Evolutionary conservation across 2,329 filamentous ascomycete species (phyloP), one percentile per base, ranked within the genome.

Genomic region (Coniochaeta sp.): DNA sequence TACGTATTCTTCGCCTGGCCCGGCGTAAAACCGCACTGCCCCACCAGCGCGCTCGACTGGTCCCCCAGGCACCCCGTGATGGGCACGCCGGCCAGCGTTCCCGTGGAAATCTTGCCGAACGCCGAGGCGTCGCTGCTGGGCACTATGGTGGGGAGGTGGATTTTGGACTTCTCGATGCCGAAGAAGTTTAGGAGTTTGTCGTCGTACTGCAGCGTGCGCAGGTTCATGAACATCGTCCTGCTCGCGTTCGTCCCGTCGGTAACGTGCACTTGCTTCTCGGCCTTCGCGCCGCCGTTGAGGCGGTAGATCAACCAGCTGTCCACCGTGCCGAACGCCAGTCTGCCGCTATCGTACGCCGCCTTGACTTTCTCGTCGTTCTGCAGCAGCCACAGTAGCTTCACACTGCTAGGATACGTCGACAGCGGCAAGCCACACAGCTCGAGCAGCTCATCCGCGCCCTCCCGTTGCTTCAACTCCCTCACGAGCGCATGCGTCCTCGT

Each of bases 171-270:
- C 61, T 82, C 78, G 55, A 96, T 79, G 45, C 80, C 81, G 69
- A 95, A 95, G 72, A 95, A 95, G 22, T 82, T 71, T 24, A 95
- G 73, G 24, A 95, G 77, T 35, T 77, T 76, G 52, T 90, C 82
- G 65, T 92, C 89, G 68, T 95, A 96, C 61, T 91, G 68, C 53
- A 90, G 76, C 10, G 85, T 91, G 60, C 83, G 78, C 51, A 96
- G 76, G 70, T 95, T 90, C 86, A 95, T 91, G 69, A 96, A 94
- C 90, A 95, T 95, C 55, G 91, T 96, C 63, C 91, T 78, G 50
- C 87, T 92, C 18, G 91, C 91, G 66, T 96, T 96, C 55, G 88
- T 90, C 47, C 86, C 83, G 67, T 96, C 91, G 0, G 91, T 94
- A 53, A 95, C 89, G 63, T 89, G 85, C 40, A 91, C 69, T 48